Base-by-base conservation (phyloP, 2,329 filamentous ascomycete genomes). In the Decorospora gaudefroyi region DNA sequence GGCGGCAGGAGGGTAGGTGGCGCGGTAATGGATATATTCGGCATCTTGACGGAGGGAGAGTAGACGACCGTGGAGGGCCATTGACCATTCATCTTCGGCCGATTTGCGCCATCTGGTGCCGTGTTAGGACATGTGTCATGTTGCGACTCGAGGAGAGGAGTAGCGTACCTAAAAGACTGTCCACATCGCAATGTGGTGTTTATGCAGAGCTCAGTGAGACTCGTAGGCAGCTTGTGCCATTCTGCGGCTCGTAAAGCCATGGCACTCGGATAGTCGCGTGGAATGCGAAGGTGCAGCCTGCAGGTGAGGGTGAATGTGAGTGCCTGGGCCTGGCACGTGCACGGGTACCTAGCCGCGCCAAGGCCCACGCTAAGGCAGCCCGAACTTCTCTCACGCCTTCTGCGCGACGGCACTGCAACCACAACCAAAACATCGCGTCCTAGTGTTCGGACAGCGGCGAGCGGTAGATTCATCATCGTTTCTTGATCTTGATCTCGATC, bases 141-240 rank as follows among this genome's bases (percentile, higher is more conserved):
- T 37, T 30, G 32, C 38, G 27, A 32, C 19, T 16, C 15, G 22
- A 25, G 30, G 33, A 10, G 9, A 3, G n/a, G 10, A 17, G 26
- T 9, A 11, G n/a, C 27, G 15, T 70, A 83, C 81, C 83, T 75
- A 58, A 99, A 99, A 0, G 92, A 96, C 70, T 99, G 93, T 3
- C 93, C 93, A 68, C 93, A 99, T 51, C 92, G 85, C 22, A 99
- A 76, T 0, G 90, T 96, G 0, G 92, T 99, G 61, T 96, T 90
- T 55, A 99, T 90, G 68, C 90, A 96, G 3, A 99, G 81, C 67
- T 99, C 93, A 3, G 85, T 82, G 22, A 96, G 74, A 49, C 79
- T 87, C 27, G 96, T 76, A 16, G 93, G 90, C 57, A 99, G 74
- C 74, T 88, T 95, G 54, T 83, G 83, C 93, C 93, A 99, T 67